Percentiles rank a stretch among this genome's conserved stretches.
Evolutionary conservation across 2,329 filamentous ascomycete species (phyloP).

Genomic region (Fusarium sp.): DNA sequence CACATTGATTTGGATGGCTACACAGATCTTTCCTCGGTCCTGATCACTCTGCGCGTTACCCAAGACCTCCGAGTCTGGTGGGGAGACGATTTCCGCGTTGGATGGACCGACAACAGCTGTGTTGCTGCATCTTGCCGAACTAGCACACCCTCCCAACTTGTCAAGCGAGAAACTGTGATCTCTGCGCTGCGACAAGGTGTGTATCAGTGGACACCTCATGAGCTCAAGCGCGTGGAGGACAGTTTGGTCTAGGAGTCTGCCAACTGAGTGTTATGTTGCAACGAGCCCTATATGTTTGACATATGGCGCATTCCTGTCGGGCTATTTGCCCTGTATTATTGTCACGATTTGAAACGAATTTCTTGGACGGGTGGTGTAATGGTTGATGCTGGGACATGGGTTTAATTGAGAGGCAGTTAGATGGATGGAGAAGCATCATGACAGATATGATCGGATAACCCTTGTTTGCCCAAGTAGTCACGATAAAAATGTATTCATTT

Average conservation of each 20-base stretch:
- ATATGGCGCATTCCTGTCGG: constrained; percentile 41
- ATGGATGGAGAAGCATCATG: constrained; percentile 41
- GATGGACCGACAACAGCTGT: constrained; percentile 55
- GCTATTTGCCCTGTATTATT: constrained; percentile 46
- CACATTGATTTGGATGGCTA: constrained; percentile 51
- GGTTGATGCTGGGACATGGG: constrained; percentile 43
- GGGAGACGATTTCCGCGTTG: constrained; percentile 53
- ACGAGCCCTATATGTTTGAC: constrained; percentile 17
- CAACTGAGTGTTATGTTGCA: constrained; percentile 37
- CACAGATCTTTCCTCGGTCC: constrained; percentile 51
- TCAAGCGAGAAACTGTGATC: constrained; percentile 48
- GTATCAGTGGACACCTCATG: constrained; percentile 48
- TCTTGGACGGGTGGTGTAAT: constrained; percentile 50
- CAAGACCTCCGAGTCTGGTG: constrained; percentile 53
- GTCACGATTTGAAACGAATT: constrained; percentile 48
- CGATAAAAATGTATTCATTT: constrained; percentile 18
- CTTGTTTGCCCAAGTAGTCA: constrained; percentile 32
- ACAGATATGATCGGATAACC: constrained; percentile 40
- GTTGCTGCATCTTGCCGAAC: constrained; percentile 51
- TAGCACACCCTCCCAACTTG: constrained; percentile 36
- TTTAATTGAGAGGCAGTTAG: constrained; percentile 45
- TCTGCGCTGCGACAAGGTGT: constrained; percentile 47
- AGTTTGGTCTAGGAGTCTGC: constrained; percentile 45
- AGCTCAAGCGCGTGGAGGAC: constrained; percentile 48
- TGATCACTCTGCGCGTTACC: constrained; percentile 52